Conservation (phyloP, 2,329 filamentous ascomycete species). For the Penicillium vulpinum region DNA sequence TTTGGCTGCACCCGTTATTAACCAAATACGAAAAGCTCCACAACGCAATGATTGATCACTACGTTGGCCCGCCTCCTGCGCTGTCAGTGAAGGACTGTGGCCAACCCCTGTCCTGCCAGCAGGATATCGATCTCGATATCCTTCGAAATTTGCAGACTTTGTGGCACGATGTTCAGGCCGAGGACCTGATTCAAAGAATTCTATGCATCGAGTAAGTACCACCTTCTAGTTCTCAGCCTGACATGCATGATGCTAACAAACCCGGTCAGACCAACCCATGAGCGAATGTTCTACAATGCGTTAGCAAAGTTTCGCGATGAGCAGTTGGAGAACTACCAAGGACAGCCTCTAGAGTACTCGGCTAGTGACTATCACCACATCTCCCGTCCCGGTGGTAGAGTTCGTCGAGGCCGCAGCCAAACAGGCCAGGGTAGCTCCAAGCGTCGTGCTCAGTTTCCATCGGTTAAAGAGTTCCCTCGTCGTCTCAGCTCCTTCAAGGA, state of each 20-base stretch:
- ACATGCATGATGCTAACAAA: background rate
- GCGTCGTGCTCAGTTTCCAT: constrained; percentile 57
- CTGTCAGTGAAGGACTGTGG: constrained; percentile 62
- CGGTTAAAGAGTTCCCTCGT: constrained; percentile 55
- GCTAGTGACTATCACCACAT: constrained; percentile 89
- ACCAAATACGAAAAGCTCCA: constrained; percentile 79
- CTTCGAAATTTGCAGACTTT: constrained; percentile 83
- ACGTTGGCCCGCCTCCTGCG: constrained; percentile 56
- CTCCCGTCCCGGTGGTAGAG: constrained; percentile 37
- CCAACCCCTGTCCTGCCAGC: constrained; percentile 58
- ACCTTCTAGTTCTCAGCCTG: background rate
- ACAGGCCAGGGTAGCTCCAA: constrained; percentile 32
- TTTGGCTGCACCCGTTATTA: constrained; percentile 86
- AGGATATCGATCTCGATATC: constrained; percentile 77
- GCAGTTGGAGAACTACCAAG: constrained; percentile 80
- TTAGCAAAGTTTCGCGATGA: constrained; percentile 79
- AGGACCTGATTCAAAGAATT: constrained; percentile 69
- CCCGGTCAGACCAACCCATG: constrained; percentile 69
- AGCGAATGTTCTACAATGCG: constrained; percentile 89
- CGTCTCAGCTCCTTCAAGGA: constrained; percentile 52
- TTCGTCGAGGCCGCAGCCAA: constrained; percentile 33
- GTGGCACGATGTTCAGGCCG: constrained; percentile 82
- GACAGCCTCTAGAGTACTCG: constrained; percentile 76
- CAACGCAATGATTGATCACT: constrained; percentile 60
- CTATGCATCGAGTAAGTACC: constrained; percentile 60